These are phyloP conservation scores for Phytophthora macrochlamydospora DNA, from an alignment of 352 stramenopile genomes.

Conservation along the genomic window DNA sequence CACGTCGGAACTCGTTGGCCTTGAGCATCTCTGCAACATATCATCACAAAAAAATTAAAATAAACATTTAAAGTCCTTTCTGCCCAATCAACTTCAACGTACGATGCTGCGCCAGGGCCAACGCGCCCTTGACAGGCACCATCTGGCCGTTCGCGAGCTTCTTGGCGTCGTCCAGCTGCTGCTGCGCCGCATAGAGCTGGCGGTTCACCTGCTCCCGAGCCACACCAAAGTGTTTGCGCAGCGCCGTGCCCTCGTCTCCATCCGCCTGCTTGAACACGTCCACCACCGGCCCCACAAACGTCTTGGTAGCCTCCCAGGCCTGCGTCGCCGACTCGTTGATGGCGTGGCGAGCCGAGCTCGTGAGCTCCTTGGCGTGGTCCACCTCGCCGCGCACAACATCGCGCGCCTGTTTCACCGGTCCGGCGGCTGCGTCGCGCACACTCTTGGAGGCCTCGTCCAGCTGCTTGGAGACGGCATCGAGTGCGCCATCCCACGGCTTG, in stretches of 20 bases:
- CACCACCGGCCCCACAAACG: constrained; percentile 50
- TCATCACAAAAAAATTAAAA: background rate
- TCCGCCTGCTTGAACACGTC: constrained; percentile 72
- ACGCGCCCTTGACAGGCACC: constrained; percentile 55
- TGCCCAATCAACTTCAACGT: constrained; percentile 14
- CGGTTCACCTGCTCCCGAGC: constrained; percentile 60
- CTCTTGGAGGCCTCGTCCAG: constrained; percentile 58
- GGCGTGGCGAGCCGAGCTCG: constrained; percentile 55
- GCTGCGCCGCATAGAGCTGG: constrained; percentile 63
- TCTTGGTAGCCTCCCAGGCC: constrained; percentile 45
- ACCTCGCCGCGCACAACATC: constrained; percentile 45
- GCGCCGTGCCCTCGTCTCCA: constrained; percentile 60
- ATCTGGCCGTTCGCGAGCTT: constrained; percentile 67
- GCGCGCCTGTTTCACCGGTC: constrained; percentile 52
- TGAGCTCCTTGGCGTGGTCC: constrained; percentile 67
- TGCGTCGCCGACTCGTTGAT: constrained; percentile 44
- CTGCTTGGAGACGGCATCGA: constrained; percentile 49
- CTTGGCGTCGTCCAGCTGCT: constrained; percentile 54
- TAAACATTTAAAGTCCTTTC: background rate
- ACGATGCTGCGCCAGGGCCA: constrained; percentile 58
- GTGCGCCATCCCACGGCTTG: constrained; percentile 65
- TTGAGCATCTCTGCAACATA: constrained; percentile 64
- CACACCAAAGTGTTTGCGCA: constrained; percentile 62
- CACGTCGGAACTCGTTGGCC: constrained; percentile 73
- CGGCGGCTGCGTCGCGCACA: constrained; percentile 40